Evolutionary conservation across 108 stramenopile species (phyloP).

Genomic region (Cyclotella kingstonii): DNA sequence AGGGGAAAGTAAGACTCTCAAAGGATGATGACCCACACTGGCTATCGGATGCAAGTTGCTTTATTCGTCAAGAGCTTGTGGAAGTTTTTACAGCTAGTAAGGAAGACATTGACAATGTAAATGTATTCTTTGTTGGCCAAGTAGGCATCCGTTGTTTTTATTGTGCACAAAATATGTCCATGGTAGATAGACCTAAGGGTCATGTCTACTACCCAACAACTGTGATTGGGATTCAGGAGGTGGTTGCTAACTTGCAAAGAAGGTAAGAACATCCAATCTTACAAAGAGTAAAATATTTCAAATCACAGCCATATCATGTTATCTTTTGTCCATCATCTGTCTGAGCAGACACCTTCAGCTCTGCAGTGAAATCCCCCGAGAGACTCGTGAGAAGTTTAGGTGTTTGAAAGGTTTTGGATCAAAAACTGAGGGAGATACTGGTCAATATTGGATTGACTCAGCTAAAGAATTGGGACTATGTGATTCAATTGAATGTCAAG

Average conservation of each 20-base stretch:
- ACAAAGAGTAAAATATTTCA: not conserved
- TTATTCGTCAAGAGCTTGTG: conserved; percentile 70
- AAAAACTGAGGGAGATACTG: conserved; percentile 56
- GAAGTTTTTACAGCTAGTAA: conserved; percentile 72
- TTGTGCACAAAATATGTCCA: conserved; percentile 53
- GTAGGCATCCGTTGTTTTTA: conserved; percentile 79
- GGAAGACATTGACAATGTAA: conserved; percentile 40
- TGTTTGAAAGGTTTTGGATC: conserved; percentile 65
- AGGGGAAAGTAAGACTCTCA: conserved; percentile 67
- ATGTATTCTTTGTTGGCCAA: conserved; percentile 46
- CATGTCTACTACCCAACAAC: conserved; percentile 66
- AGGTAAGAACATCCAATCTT: conserved; percentile 12
- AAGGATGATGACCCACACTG: conserved; percentile 75
- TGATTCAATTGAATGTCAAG: conserved; percentile 44
- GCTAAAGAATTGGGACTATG: conserved; percentile 71
- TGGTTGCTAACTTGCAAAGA: conserved; percentile 75
- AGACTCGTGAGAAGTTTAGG: conserved; percentile 60
- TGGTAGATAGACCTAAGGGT: conserved; percentile 44
- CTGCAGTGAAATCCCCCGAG: conserved; percentile 65
- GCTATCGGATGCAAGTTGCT: conserved; percentile 80
- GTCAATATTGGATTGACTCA: conserved; percentile 77
- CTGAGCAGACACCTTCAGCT: conserved; percentile 53
- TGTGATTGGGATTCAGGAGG: conserved; percentile 54
- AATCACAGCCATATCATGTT: not conserved
- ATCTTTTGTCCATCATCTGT: not conserved